Conservation (phyloP, 2,329 filamentous ascomycete species). For the Neospermospora avenae region DNA sequence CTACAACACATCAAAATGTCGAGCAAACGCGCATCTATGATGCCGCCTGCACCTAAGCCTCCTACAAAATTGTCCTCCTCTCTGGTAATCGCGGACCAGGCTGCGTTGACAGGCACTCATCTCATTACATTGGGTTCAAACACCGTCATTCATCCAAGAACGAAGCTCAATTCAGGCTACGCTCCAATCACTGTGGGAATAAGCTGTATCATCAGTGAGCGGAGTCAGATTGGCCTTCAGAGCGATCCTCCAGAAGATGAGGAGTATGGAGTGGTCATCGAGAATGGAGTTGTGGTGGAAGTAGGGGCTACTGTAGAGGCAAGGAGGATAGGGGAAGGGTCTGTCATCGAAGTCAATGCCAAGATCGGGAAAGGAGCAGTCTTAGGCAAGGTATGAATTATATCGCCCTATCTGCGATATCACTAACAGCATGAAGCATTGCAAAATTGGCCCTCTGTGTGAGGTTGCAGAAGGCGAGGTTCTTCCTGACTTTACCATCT, state of each 20-base stretch:
- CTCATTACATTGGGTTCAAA: constrained; percentile 75
- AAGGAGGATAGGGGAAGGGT: constrained; percentile 47
- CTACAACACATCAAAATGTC: constrained; percentile 26
- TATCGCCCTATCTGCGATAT: not conserved
- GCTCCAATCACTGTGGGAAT: constrained; percentile 79
- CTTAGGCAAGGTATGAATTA: constrained; percentile 55
- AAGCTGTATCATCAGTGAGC: constrained; percentile 78
- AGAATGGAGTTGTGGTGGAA: constrained; percentile 61
- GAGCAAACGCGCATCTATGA: constrained; percentile 44
- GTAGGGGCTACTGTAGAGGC: constrained; percentile 58
- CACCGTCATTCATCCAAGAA: constrained; percentile 81
- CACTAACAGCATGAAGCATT: constrained; percentile 49
- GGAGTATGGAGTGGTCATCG: constrained; percentile 44
- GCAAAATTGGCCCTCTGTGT: constrained; percentile 65
- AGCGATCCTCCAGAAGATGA: constrained; percentile 30
- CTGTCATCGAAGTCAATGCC: constrained; percentile 58
- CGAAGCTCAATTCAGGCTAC: constrained; percentile 71
- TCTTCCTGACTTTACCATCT: constrained; percentile 64
- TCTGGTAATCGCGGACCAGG: constrained; percentile 60
- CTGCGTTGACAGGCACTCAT: constrained; percentile 65
- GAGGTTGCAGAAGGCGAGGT: constrained; percentile 54
- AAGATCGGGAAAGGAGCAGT: constrained; percentile 57
- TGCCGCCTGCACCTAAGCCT: constrained; percentile 51
- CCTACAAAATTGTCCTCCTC: constrained; percentile 60
- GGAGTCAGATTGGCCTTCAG: constrained; percentile 52